Percentiles rank a stretch among this genome's conserved stretches.
Evolutionary conservation across 768 basidiomycete genomes (phyloP).

Genomic region (Bullera alba): DNA sequence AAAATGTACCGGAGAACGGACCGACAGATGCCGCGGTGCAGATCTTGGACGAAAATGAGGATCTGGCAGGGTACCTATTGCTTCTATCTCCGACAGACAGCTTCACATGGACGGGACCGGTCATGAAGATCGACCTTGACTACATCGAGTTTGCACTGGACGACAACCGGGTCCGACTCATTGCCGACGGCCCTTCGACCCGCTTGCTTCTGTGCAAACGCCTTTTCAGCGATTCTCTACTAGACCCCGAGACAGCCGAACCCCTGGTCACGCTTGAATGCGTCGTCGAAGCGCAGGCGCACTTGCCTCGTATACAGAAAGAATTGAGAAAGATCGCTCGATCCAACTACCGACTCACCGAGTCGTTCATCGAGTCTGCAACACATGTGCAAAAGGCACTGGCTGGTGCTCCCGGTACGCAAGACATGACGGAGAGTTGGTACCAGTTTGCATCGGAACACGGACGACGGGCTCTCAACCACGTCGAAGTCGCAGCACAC

Average conservation of each 20-base stretch:
- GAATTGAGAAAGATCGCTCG: constrained; percentile 86
- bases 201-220: constrained; percentile 71
- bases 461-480: constrained; percentile 77
- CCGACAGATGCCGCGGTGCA: constrained; percentile 25
- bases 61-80: constrained; percentile 58
- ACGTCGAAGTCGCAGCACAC: constrained; percentile 67
- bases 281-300: constrained; percentile 75
- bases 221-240: constrained; percentile 61
- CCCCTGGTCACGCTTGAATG: constrained; percentile 40
- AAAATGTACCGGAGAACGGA: background rate
- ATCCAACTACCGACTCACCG: constrained; percentile 79
- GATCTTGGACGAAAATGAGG: constrained; percentile 20
- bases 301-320: constrained; percentile 78
- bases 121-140: constrained; percentile 65
- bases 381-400: constrained; percentile 61
- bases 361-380: constrained; percentile 86
- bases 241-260: constrained; percentile 20
- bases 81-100: constrained; percentile 74
- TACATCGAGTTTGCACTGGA: constrained; percentile 73
- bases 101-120: constrained; percentile 87
- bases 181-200: constrained; percentile 79
- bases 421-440: constrained; percentile 71
- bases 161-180: constrained; percentile 81
- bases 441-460: constrained; percentile 86
- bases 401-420: constrained; percentile 52